Evolutionary conservation across 768 basidiomycete genomes (phyloP).

Genomic region (Tephrocybe rancida): DNA sequence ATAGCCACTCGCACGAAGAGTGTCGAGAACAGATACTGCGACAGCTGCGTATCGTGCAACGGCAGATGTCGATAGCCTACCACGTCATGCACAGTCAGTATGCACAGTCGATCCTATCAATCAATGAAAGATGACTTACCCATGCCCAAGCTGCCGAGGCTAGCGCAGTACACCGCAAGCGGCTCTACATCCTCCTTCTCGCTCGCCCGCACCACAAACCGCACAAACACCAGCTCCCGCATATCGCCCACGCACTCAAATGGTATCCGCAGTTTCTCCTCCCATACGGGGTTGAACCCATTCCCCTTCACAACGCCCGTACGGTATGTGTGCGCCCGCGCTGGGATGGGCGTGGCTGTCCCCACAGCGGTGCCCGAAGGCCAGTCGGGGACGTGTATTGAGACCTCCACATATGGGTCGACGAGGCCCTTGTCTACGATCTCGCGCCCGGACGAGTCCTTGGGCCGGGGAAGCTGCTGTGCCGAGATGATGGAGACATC

Average conservation of each 20-base stretch:
- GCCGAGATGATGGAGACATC: constrained; percentile 51
- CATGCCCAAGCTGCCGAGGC: constrained; percentile 71
- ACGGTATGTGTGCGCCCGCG: constrained; percentile 50
- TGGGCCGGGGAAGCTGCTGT: constrained; percentile 85
- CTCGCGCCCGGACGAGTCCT: constrained; percentile 69
- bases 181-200: constrained; percentile 62
- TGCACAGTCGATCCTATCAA: not conserved
- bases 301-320: constrained; percentile 83
- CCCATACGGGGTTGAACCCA: constrained; percentile 93
- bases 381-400: constrained; percentile 82
- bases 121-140: constrained; percentile 45
- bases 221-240: constrained; percentile 84
- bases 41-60: constrained; percentile 85
- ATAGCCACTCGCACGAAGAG: constrained; percentile 80
- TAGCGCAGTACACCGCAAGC: constrained; percentile 76
- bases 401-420: constrained; percentile 73
- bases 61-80: constrained; percentile 93
- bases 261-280: constrained; percentile 67
- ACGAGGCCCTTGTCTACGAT: constrained; percentile 55
- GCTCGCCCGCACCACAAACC: constrained; percentile 75
- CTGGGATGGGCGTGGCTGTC: constrained; percentile 22
- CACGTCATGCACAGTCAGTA: constrained; percentile 5
- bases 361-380: constrained; percentile 20
- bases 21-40: constrained; percentile 91
- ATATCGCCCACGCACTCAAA: constrained; percentile 81